Evolutionary conservation across 176 grass and related monocot species (phyloP).

Genomic region (Elaeis guineensis): DNA sequence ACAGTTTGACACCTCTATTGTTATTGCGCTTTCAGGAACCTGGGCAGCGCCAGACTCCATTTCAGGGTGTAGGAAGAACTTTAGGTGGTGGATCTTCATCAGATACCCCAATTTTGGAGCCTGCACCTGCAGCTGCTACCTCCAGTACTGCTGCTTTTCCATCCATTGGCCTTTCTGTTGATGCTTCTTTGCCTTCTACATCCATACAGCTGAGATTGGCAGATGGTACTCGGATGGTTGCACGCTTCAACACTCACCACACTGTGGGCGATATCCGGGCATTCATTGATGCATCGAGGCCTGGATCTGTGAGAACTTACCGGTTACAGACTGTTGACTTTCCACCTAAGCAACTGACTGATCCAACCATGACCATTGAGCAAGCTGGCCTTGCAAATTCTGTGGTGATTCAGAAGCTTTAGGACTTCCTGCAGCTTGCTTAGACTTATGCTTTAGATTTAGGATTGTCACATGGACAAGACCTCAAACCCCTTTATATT

Average conservation of each 20-base stretch:
- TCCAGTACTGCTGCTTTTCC: conserved; percentile 25
- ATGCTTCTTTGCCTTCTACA: conserved; percentile 56
- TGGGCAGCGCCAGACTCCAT: conserved; percentile 31
- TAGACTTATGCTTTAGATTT: too few relatives aligned
- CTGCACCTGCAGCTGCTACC: conserved; percentile 15
- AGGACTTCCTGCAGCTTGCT: conserved; percentile 8
- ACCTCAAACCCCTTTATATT: too few relatives aligned
- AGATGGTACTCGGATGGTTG: conserved; percentile 78
- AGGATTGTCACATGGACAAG: too few relatives aligned
- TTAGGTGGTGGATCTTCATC: conserved; percentile 52
- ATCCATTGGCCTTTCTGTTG: conserved; percentile 34
- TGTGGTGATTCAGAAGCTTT: conserved; percentile 85
- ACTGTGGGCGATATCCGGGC: conserved; percentile 67
- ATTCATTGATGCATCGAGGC: conserved; percentile 82
- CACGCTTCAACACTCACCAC: conserved; percentile 79
- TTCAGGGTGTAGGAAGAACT: conserved; percentile 88
- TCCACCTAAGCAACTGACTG: conserved; percentile 67
- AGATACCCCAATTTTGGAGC: conserved; percentile 9
- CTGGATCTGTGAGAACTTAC: conserved; percentile 38
- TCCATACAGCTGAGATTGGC: conserved; percentile 81
- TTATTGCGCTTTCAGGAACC: conserved; percentile 41
- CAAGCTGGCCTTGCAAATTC: conserved; percentile 78
- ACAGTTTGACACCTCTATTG: too few relatives aligned
- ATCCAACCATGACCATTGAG: conserved; percentile 51
- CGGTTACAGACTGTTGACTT: conserved; percentile 68